These are phyloP conservation scores for Pythium volutum DNA, from an alignment of 352 stramenopile species.

Conservation along the genomic window DNA sequence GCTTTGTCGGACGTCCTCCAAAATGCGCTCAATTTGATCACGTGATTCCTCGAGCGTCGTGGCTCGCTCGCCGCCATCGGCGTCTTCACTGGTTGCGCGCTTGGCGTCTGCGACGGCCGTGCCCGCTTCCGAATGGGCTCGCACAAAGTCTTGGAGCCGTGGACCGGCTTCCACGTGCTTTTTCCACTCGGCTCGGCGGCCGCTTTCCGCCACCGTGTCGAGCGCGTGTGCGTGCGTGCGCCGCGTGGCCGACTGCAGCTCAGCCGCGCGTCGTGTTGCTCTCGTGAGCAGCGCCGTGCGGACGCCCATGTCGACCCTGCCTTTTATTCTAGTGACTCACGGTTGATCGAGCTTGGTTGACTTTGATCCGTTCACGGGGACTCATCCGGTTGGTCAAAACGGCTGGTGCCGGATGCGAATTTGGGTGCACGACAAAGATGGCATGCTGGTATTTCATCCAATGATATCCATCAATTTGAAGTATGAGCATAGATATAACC, in stretches of 20 bases:
- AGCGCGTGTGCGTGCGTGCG: slow-evolving; percentile 1
- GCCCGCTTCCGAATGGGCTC: background rate
- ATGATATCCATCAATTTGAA: too few species aligned
- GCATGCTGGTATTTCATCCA: too few species aligned
- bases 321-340: background rate
- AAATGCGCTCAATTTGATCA: slow-evolving; percentile 39
- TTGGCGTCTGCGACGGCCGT: background rate
- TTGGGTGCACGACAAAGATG: too few species aligned
- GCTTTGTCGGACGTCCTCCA: slow-evolving; percentile 40
- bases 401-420: too few species aligned
- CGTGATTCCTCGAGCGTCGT: slow-evolving; percentile 29
- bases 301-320: background rate
- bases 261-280: background rate
- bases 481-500: too few species aligned
- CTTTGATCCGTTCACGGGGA: background rate
- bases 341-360: background rate
- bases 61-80: background rate
- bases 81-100: background rate
- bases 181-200: slow-evolving; percentile 9
- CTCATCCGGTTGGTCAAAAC: background rate
- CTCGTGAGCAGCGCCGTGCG: background rate
- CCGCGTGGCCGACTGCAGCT: background rate
- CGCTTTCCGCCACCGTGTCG: background rate
- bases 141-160: slow-evolving; percentile 16
- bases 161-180: slow-evolving; percentile 9